Base-by-base conservation (phyloP, 345 rosid genomes). In the Cardiospermum halicacabum region DNA sequence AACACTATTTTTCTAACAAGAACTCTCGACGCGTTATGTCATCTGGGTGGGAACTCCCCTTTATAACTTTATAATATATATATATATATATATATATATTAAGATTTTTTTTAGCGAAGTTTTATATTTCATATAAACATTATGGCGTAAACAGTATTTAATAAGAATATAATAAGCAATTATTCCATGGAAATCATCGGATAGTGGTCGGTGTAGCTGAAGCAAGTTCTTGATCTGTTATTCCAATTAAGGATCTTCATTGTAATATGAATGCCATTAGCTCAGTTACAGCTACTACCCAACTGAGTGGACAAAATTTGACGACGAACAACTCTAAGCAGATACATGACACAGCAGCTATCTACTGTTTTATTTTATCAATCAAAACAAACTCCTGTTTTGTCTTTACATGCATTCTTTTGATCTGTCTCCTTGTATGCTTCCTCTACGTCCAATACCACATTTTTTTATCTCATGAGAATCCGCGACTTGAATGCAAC, bases 261-360 rank as follows among this genome's bases (percentile, higher is more conserved):
- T n/a, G n/a, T n/a, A n/a, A n/a, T n/a, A n/a, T n/a, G n/a, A n/a
- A n/a, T n/a, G n/a, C n/a, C n/a, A n/a, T n/a, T n/a, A n/a, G n/a
- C n/a, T n/a, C n/a, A n/a, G n/a, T n/a, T n/a, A n/a, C n/a, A n/a
- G n/a, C n/a, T n/a, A n/a, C n/a, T n/a, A n/a, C n/a, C n/a, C n/a
- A n/a, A 39, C 60, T 37, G 25, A 60, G 50, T 13, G 9, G 37
- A 57, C 65, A 64, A 64, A 32, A 24, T 26, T n/a, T 45, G 31
- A 58, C 11, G 73, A 22, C 27, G 71, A 48, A 49, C 65, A 59
- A 69, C 56, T 42, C 61, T 21, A 74, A 25, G 78, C 28, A 22
- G 36, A 18, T 21, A 3, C 60, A 65, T 6, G 13, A 12, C 39
- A 3, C 21, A 42, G 28, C 19, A 7, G 0, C 51, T 47, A 34